Evolutionary conservation across 148 eudicot genomes (phyloP), one percentile per base, ranked within the genome.

Genomic region (Rhododendron henanense): DNA sequence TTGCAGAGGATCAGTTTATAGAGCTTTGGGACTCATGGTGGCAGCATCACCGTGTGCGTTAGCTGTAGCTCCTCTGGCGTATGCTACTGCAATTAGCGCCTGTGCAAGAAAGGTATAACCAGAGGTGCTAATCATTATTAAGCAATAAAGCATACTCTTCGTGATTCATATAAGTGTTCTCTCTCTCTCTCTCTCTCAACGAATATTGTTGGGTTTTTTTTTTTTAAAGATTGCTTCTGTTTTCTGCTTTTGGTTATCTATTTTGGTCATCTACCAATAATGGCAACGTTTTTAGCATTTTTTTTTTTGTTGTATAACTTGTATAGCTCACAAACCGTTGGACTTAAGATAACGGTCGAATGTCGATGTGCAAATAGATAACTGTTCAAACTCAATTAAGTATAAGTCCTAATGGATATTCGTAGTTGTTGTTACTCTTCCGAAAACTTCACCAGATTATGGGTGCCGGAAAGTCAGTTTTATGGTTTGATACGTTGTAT

Each of bases 1-100:
- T 87, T 97, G 98, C 94, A 93, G 98, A 90, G 99, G 99, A 81
- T 97, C 98, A 83, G 87, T 97, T 84, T 97, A 97, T 89, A 90
- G 98, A 90, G 99, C 99, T 83, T 85, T 97, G 89, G 99, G 98
- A 76, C 94, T 97, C 86, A 95, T 97, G 99, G 98, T 97, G 89
- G 99, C 99, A 82, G 98, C 96, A 84, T 97, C 98, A 87, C 98
- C 99, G 11, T 97, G 99, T 92, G 99, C 99, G 41, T 91, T 95
- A 93, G 98, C 99, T 82, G 99, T 95, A 50, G 98, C 99, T 82
- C 98, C 99, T 31, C 86, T 95, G 88, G 98, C 96, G 55, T 95
- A 95, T 92, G 98, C 98, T 78, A 97, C 98, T 55, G 98, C 98
- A 88, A 93, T 97, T 84, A 95, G 99, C 87, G 95, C 98, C 81